Evolutionary conservation across 345 rosid genomes (phyloP).

Genomic region (Salix arbutifolia): DNA sequence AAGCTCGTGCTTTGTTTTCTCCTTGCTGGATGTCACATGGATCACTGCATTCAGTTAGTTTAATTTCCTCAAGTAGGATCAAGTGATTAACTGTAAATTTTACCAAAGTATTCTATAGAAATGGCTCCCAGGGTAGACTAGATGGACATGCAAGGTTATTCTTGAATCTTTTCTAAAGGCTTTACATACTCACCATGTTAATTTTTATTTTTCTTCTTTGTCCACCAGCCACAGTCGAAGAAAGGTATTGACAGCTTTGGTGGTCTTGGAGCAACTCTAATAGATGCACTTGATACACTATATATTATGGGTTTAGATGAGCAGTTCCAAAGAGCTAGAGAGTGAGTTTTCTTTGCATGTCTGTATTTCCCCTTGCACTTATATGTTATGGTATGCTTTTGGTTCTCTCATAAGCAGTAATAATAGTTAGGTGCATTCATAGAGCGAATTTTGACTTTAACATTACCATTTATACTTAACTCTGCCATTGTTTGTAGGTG

Average conservation of each 20-base stretch:
- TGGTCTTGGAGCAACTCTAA: constrained; percentile 95
- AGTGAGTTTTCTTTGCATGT: constrained; percentile 49
- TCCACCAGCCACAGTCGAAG: constrained; percentile 72
- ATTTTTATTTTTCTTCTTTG: not conserved
- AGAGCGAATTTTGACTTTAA: no score
- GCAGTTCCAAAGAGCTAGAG: constrained; percentile 87
- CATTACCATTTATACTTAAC: no score
- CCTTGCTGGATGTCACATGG: no score
- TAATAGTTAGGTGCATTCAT: not conserved
- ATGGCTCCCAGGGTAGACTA: no score
- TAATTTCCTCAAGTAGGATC: no score
- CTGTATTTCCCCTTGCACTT: not conserved
- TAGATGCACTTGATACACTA: constrained; percentile 88
- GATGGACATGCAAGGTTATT: no score
- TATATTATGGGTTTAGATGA: constrained; percentile 93
- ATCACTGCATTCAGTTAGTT: no score
- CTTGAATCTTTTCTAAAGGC: no score
- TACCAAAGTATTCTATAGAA: no score
- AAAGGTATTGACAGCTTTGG: constrained; percentile 92
- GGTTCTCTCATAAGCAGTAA: not conserved
- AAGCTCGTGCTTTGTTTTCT: no score
- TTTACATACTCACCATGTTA: not conserved
- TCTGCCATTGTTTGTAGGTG: constrained; percentile 49
- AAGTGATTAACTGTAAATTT: no score
- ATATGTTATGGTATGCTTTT: not conserved